Percentiles rank a stretch among this genome's conserved stretches.
Evolutionary conservation across 2,329 filamentous ascomycete genomes (phyloP).

Genomic region (Epichloe brachyelytri): DNA sequence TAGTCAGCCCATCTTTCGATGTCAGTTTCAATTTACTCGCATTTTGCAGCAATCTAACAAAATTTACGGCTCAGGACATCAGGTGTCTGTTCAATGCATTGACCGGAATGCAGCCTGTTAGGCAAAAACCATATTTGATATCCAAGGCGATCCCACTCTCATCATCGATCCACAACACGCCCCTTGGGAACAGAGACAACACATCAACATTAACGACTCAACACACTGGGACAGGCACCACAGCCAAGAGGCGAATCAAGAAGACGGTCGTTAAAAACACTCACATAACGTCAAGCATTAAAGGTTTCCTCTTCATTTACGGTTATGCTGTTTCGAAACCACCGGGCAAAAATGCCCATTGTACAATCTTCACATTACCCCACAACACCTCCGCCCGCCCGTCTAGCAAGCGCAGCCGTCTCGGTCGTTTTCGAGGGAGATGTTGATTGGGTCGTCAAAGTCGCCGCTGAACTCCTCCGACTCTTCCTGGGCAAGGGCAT

Average conservation of each 20-base stretch:
- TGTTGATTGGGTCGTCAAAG: slow-evolving; percentile 96
- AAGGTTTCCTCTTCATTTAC: slow-evolving; percentile 3
- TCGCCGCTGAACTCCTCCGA: slow-evolving; percentile 95
- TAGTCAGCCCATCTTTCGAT: too few species aligned
- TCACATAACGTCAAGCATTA: slow-evolving; percentile 1
- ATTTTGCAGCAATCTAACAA: too few species aligned
- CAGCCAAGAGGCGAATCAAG: background rate
- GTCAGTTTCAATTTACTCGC: too few species aligned
- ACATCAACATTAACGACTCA: background rate
- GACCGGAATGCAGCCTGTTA: too few species aligned
- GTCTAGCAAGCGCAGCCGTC: slow-evolving; percentile 83
- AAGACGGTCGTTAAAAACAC: slow-evolving; percentile 5
- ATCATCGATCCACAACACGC: too few species aligned
- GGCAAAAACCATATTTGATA: too few species aligned
- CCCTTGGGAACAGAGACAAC: too few species aligned
- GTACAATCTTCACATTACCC: background rate
- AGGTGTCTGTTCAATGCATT: too few species aligned
- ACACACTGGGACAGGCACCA: background rate
- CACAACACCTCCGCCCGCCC: background rate
- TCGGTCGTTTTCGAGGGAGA: slow-evolving; percentile 86
- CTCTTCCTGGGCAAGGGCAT: slow-evolving; percentile 91
- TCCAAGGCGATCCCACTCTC: too few species aligned
- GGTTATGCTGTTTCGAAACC: slow-evolving; percentile 6
- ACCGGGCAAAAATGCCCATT: background rate
- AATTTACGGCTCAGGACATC: too few species aligned